Base-by-base conservation (phyloP, 768 basidiomycete species). In the Amanita pallidorosea region DNA sequence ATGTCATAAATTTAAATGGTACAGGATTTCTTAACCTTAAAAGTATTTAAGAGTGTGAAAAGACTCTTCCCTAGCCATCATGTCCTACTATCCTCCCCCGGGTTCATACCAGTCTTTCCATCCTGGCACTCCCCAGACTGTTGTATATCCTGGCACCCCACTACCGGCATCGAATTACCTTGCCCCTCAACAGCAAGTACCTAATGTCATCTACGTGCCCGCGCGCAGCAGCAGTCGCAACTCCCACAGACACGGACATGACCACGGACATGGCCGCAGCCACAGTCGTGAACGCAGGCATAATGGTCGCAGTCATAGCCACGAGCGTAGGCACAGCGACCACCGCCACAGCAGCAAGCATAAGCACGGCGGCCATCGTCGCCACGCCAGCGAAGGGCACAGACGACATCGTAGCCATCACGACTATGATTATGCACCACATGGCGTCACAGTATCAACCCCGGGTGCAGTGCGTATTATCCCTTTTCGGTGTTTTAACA, bases 1-100 rank as follows among this genome's bases (percentile, higher is more conserved):
- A 18, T 42, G 22, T 42, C 22, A 25, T 42, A 42, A 18, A 42
- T 20, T 12, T 22, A 23, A 12, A 38, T 42, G 18, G 22, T 20
- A 43, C 22, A 15, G 42, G 3, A 43, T 27, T n/a, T 15, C 43
- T n/a, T 31, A 23, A 15, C 29, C 15, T 44, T 44, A 44, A 31
- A 44, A 44, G 25, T 25, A 12, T 11, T 22, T 23, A 23, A 12
- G n/a, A 43, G 25, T 29, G 43, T 45, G 25, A 45, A 45, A 45
- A 9, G 6, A 9, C 42, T 11, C 25, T n/a, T 36, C 53, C 18
- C 40, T 43, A 47, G 40, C 50, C 53, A 57, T 37, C 53, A 64
- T 69, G 67, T 33, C 63, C 52, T 71, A 72, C 62, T 70, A 70
- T 59, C 69, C 70, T 31, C 63, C 70, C 45, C 68, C 68, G 63